Percentiles rank a stretch among this genome's conserved stretches.
Conservation (phyloP, 495 filamentous ascomycete species). For the Penicillium tannophilum region DNA sequence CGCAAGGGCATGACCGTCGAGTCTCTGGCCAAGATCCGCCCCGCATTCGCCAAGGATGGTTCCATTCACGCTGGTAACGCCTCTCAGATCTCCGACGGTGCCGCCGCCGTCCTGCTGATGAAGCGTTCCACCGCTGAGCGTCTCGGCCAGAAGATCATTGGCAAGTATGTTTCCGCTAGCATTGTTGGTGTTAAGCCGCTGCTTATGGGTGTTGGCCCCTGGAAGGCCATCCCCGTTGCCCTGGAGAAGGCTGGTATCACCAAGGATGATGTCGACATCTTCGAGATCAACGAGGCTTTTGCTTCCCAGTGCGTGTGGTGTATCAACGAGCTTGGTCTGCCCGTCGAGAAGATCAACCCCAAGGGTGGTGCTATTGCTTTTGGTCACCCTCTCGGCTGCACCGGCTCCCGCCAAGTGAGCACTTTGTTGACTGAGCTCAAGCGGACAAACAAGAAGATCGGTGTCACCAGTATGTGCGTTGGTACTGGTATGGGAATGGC, state of each 20-base stretch:
- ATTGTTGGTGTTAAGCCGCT: constrained; percentile 89
- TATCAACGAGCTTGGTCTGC: constrained; percentile 81
- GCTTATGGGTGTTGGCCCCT: constrained; percentile 94
- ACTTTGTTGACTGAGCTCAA: constrained; percentile 87
- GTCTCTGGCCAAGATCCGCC: constrained; percentile 82
- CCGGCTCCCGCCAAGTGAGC: constrained; percentile 89
- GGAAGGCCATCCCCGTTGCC: constrained; percentile 92
- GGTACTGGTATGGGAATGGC: constrained; percentile 99
- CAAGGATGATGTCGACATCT: constrained; percentile 94
- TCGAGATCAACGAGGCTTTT: constrained; percentile 99
- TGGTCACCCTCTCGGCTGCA: constrained; percentile 94
- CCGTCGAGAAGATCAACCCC: constrained; percentile 82
- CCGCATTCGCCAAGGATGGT: constrained; percentile 90
- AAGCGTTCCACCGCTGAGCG: constrained; percentile 87
- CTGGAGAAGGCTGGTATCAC: constrained; percentile 82
- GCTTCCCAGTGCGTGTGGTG: constrained; percentile 95
- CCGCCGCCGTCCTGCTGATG: constrained; percentile 94
- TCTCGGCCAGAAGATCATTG: constrained; percentile 84
- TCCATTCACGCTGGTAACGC: constrained; percentile 96
- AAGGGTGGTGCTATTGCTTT: constrained; percentile 99
- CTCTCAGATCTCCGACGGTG: constrained; percentile 92
- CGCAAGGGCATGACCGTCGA: constrained; percentile 84
- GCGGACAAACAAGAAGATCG: constrained; percentile 78
- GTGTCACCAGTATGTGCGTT: constrained; percentile 94
- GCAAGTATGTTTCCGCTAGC: constrained; percentile 83